Conservation (phyloP, 1,284 basidiomycete genomes). For the Malassezia yamatoensis region DNA sequence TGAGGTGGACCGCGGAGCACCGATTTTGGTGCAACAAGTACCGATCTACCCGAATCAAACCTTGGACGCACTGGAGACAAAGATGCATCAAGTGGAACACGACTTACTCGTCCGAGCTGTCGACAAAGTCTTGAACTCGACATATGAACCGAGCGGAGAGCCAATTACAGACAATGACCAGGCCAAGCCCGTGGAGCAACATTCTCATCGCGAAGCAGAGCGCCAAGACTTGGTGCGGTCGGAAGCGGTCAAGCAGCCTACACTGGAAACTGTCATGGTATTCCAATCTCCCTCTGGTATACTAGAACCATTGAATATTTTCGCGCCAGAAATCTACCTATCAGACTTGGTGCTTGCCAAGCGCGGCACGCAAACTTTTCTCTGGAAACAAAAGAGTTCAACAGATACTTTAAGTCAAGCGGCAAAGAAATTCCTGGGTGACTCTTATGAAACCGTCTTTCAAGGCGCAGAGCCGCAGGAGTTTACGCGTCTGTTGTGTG, state of each 20-base stretch:
- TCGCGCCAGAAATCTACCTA: slow-evolving; percentile 19
- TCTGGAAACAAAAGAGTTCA: neutral
- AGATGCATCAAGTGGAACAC: slow-evolving; percentile 78
- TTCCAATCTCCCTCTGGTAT: neutral
- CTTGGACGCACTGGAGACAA: slow-evolving; percentile 63
- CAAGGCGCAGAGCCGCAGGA: slow-evolving; percentile 8
- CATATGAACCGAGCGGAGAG: no score
- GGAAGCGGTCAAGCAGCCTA: no score
- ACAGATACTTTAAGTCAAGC: neutral
- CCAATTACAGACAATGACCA: no score
- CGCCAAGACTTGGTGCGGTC: no score
- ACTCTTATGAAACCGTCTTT: neutral
- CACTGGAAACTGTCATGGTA: neutral
- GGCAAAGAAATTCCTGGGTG: neutral
- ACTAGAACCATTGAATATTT: neutral
- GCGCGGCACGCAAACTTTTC: neutral
- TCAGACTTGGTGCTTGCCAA: slow-evolving; percentile 3
- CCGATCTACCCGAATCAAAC: slow-evolving; percentile 62
- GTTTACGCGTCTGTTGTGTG: slow-evolving; percentile 1
- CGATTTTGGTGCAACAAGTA: slow-evolving; percentile 70
- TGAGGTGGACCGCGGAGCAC: slow-evolving; percentile 84
- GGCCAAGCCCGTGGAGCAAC: no score
- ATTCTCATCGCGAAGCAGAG: no score
- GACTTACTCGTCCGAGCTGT: slow-evolving; percentile 68
- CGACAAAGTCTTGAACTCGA: slow-evolving; percentile 20